Base-by-base conservation (phyloP, 2,329 filamentous ascomycete species). In the Berkeleyomyces basicola region DNA sequence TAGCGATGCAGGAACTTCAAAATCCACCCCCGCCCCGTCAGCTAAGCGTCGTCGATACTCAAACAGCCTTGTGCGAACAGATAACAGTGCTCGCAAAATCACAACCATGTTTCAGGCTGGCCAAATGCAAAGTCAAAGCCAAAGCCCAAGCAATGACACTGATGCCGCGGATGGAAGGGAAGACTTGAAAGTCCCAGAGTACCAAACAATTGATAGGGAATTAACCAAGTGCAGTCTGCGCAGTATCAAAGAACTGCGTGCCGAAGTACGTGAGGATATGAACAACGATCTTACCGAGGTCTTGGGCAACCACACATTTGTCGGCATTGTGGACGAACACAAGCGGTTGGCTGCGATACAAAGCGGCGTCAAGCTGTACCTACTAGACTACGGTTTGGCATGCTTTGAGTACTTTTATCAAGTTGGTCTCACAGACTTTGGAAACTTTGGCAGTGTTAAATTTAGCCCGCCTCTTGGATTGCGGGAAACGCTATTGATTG, bases 341-440 rank as follows among this genome's bases (percentile, higher is more conserved):
- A 85, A 90, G 59, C 87, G 93, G 9, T 82, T 99, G 10, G 91
- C 85, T n/a, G 90, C 93, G 14, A 87, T 99, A 44, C 93, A 99
- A 74, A 85, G 88, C 43, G 93, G 92, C 11, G 87, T 97, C 7
- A 95, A 91, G 71, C 80, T 99, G 6, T 96, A 88, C 72, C 81
- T 99, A 31, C 79, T 99, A 61, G 93, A 99, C 73, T 99, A 99
- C 70, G 93, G 90, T 9, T 84, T 92, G 71, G 76, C 88, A 1
- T 88, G 84, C 71, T 87, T 84, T 66, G 92, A 97, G 68, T 95
- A 92, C 72, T 95, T 97, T 72, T 99, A 99, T 74, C 93, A 99
- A 74, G 76, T 97, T 23, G 92, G 90, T 0, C 80, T 99, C 43
- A 95, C 90, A 0, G 90, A 99, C 70, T 99, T 99, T 73, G 90